These are phyloP conservation scores for Starmera quercuum DNA, from an alignment of 805 yeast genomes.

Conservation along the genomic window DNA sequence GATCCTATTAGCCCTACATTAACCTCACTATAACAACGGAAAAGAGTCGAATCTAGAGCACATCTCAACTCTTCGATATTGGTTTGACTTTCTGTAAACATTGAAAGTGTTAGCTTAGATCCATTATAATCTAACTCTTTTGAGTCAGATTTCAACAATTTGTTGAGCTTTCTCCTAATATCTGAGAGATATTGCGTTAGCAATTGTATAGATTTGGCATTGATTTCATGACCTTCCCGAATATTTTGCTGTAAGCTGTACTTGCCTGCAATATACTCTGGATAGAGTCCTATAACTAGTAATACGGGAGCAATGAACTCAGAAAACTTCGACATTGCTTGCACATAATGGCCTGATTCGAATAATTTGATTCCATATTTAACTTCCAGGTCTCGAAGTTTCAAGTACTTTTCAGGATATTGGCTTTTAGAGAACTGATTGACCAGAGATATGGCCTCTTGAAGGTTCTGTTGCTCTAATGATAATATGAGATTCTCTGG, in stretches of 20 bases:
- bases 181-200: constrained; percentile 39
- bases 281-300: constrained; percentile 38
- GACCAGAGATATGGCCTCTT: constrained; percentile 30
- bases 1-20: constrained; percentile 77
- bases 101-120: constrained; percentile 11
- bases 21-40: constrained; percentile 62
- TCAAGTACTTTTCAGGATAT: constrained; percentile 22
- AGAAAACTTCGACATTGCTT: constrained; percentile 37
- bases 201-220: constrained; percentile 17
- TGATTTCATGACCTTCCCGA: neutral
- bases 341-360: constrained; percentile 19
- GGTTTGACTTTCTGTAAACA: constrained; percentile 9
- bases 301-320: constrained; percentile 56
- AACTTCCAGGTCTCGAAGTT: constrained; percentile 37
- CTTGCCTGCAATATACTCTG: constrained; percentile 24
- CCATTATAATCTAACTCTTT: constrained; percentile 7
- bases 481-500: neutral
- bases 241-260: constrained; percentile 4
- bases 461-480: neutral
- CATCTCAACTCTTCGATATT: constrained; percentile 30
- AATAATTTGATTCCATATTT: constrained; percentile 28
- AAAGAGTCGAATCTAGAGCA: constrained; percentile 69
- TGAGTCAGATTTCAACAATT: constrained; percentile 15
- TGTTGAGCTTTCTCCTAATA: constrained; percentile 35
- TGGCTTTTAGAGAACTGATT: constrained; percentile 21